Evolutionary conservation across 495 filamentous ascomycete species (phyloP), one percentile per base, ranked within the genome.

Genomic region (Schizothecium vesticola): DNA sequence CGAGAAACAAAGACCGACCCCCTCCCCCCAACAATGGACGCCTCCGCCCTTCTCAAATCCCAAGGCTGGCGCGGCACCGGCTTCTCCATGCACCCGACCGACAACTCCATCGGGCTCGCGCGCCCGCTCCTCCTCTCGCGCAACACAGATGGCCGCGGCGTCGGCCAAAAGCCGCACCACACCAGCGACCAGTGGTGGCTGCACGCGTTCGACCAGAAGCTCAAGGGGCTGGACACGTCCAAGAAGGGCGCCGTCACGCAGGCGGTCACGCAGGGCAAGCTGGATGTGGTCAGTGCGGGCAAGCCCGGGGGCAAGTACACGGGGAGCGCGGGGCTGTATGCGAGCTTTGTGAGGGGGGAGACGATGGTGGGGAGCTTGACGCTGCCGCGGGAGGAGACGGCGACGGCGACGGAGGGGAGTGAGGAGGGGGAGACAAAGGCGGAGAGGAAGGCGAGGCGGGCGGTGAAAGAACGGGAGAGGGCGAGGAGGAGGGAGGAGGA

Each of bases 41-140:
- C 75, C 4, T 56, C 69, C 25, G 71, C 71, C 31, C 73, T 76
- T 75, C 88, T 94, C 68, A 86, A 87, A 68, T 84, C 86, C 73
- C 89, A 91, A 81, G 91, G 91, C 71, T 94, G 91, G 91, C 86
- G 86, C 68, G 91, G 91, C 69, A 84, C 86, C 28, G 91, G 91
- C 71, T 87, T 90, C 77, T 86, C 90, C 0, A 84, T 94, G 11
- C 89, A 93, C 75, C 85, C 89, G 12, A 87, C 87, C 59, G 78
- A 80, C 81, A 85, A 86, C 73, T 80, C 81, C 26, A 88, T 85
- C 33, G 91, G 91, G 28, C 84, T 94, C 9, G 83, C 85, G 13
- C 86, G 85, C 66, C 91, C 91, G 9, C 78, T 94, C 26, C 85
- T 91, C 56, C 82, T 93, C 28, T 84, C 86, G 19, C 87, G 86